These are phyloP conservation scores for Ogataea trehalophila DNA, from an alignment of 805 yeast species.

Conservation along the genomic window DNA sequence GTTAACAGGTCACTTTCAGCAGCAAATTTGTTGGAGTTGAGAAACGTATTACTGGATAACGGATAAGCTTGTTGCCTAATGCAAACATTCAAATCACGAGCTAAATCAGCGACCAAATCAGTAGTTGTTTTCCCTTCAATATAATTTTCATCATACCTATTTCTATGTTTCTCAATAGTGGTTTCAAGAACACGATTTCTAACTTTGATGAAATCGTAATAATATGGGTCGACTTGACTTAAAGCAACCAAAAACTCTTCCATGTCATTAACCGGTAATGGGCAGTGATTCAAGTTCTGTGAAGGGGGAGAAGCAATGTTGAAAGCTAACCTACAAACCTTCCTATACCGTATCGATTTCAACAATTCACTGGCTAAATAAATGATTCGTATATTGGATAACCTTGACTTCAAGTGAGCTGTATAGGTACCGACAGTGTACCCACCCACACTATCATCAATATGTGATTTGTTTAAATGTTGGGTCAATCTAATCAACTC, in stretches of 20 bases:
- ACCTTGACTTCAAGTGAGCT: constrained; percentile 4
- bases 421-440: constrained; percentile 1
- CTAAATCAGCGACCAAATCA: too few relatives aligned
- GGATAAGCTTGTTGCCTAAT: too few relatives aligned
- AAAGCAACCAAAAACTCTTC: constrained; percentile 15
- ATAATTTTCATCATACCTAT: too few relatives aligned
- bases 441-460: neutral
- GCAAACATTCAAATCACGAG: too few relatives aligned
- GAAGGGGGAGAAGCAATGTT: neutral
- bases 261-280: constrained; percentile 2
- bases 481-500: constrained; percentile 14
- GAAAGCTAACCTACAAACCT: too few relatives aligned
- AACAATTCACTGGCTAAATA: too few relatives aligned
- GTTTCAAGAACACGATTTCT: constrained; percentile 7
- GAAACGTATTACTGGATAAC: too few relatives aligned
- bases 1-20: too few relatives aligned
- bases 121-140: too few relatives aligned
- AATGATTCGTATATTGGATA: constrained; percentile 6
- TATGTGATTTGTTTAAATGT: constrained; percentile 11
- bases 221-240: constrained; percentile 20
- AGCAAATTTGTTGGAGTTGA: too few relatives aligned
- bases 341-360: too few relatives aligned
- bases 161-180: neutral
- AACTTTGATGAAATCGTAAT: constrained; percentile 14
- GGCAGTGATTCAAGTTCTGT: too few relatives aligned